Conservation (phyloP, 2,329 filamentous ascomycete species). For the Plenodomus lindquistii region DNA sequence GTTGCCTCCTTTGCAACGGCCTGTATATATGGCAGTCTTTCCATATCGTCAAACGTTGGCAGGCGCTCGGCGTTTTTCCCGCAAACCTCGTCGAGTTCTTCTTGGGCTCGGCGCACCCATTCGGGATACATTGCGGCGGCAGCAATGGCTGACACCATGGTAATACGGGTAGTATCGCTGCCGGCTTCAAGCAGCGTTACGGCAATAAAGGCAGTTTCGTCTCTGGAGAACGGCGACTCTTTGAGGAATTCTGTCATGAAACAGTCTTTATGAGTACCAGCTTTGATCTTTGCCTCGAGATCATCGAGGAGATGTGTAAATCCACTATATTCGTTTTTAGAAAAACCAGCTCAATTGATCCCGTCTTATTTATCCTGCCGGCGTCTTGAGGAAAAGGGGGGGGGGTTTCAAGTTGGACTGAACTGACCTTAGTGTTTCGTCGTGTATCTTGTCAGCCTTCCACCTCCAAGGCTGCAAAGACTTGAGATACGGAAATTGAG, state of each 20-base stretch:
- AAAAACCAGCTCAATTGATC: no score
- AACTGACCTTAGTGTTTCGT: no score
- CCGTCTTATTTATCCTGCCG: no score
- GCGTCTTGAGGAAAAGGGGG: no score
- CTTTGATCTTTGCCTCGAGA: no score
- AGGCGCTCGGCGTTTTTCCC: slow-evolving; percentile 13
- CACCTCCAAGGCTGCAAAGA: slow-evolving; percentile 31
- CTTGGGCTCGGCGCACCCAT: slow-evolving; percentile 15
- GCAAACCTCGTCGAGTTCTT: slow-evolving; percentile 16
- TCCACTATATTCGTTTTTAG: no score
- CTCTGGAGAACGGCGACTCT: no score
- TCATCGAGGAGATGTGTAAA: no score
- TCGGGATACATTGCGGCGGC: slow-evolving; percentile 14
- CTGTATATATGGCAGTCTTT: slow-evolving; percentile 8
- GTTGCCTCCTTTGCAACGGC: slow-evolving; percentile 15
- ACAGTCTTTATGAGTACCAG: no score
- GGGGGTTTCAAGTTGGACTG: no score
- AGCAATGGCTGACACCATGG: slow-evolving; percentile 12
- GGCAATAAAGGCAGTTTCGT: no score
- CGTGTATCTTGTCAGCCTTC: slow-evolving; percentile 19
- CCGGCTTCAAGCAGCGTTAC: slow-evolving; percentile 29
- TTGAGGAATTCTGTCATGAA: no score
- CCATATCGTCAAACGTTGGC: slow-evolving; percentile 7
- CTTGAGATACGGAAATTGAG: slow-evolving; percentile 25
- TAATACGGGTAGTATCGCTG: slow-evolving; percentile 17